Conservation (phyloP, 1,284 basidiomycete genomes). For the Ustanciosporium gigantosporum region DNA sequence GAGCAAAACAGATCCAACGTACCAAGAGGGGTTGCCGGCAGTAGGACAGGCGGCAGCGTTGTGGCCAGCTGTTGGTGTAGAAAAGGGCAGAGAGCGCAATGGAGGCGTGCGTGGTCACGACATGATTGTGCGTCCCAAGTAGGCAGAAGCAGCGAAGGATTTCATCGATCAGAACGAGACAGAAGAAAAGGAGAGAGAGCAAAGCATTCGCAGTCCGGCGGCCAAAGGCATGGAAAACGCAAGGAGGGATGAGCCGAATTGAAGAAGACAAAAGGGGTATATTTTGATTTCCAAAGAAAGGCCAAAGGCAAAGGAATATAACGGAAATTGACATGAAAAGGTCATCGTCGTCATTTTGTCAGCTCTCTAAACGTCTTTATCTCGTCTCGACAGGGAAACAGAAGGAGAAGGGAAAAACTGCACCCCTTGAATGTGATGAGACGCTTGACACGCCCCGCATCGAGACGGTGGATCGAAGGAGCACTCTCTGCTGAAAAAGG, state of each 20-base stretch:
- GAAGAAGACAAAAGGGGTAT: constrained; percentile 1
- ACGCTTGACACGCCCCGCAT: too few species aligned
- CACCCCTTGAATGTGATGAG: too few species aligned
- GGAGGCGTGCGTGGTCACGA: neutral
- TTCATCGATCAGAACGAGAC: neutral
- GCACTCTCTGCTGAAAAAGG: too few species aligned
- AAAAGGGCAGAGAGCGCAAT: neutral
- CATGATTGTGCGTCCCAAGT: too few species aligned
- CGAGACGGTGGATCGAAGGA: too few species aligned
- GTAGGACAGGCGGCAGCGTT: constrained; percentile 55
- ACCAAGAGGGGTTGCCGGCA: constrained; percentile 55
- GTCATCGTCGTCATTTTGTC: constrained; percentile 42
- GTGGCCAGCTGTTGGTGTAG: constrained; percentile 46
- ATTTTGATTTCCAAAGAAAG: constrained; percentile 20
- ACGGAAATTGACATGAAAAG: too few species aligned
- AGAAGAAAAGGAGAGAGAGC: neutral
- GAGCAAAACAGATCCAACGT: constrained; percentile 4
- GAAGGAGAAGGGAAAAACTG: neutral
- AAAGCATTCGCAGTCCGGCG: too few species aligned
- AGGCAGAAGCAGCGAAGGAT: too few species aligned
- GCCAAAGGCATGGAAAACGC: constrained; percentile 1
- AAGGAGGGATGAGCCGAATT: neutral
- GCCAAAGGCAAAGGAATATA: constrained; percentile 34
- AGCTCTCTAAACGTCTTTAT: constrained; percentile 34
- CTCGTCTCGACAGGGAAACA: constrained; percentile 7